These are phyloP conservation scores for Pleochaeta shiraiana DNA, from an alignment of 2,329 filamentous ascomycete genomes.

Conservation along the genomic window DNA sequence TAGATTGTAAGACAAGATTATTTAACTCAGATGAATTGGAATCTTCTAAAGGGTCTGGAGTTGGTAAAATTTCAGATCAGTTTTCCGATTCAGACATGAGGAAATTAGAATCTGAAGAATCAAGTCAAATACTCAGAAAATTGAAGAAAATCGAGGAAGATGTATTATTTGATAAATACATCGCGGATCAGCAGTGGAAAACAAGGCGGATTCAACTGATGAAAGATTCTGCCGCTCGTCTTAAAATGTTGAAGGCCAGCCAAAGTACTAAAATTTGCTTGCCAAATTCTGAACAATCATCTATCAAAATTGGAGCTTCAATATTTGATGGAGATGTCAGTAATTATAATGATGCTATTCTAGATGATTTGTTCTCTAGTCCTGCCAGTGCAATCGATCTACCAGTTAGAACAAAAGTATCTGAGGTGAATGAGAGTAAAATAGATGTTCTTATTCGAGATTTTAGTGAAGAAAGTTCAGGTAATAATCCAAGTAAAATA, in stretches of 20 bases:
- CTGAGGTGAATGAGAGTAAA: constrained; percentile 29
- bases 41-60: constrained; percentile 20
- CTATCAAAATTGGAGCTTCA: constrained; percentile 28
- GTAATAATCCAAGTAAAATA: constrained; percentile 51
- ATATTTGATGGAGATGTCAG: constrained; percentile 32
- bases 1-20: constrained; percentile 50
- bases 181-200: constrained; percentile 45
- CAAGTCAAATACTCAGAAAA: constrained; percentile 48
- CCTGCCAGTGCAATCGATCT: constrained; percentile 38
- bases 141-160: constrained; percentile 58
- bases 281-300: not conserved
- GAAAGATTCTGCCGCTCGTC: constrained; percentile 33
- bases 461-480: constrained; percentile 67
- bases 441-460: constrained; percentile 45
- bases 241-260: constrained; percentile 16
- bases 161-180: constrained; percentile 46
- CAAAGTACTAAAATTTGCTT: not conserved
- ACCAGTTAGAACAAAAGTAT: constrained; percentile 33
- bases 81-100: not conserved
- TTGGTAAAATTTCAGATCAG: constrained; percentile 5
- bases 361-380: constrained; percentile 35
- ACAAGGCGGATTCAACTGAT: constrained; percentile 35
- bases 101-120: constrained; percentile 19
- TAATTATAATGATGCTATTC: constrained; percentile 30
- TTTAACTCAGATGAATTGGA: constrained; percentile 34